Evolutionary conservation across 805 yeast genomes (phyloP), one percentile per base, ranked within the genome.

Genomic region (Yarrowia yakushimensis): DNA sequence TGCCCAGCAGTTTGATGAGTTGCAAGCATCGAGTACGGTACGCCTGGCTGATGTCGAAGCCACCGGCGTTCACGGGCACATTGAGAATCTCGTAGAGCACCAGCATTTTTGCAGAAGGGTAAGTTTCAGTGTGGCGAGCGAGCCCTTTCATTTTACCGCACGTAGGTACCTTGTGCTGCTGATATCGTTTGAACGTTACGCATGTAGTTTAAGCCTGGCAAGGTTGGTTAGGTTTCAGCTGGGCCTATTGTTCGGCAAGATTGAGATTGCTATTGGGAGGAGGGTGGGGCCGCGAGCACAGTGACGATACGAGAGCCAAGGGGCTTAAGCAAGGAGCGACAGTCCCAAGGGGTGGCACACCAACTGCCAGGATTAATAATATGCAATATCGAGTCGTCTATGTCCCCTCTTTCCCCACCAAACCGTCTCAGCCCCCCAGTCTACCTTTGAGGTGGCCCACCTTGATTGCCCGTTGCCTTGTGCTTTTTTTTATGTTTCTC

Each of bases 21-120:
- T 55, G 61, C n/a, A 55, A 18, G 22, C 61, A 39, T 13, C 48
- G 37, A 1, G 61, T 55, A 15, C 61, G 61, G 28, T 55, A 55
- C 25, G 61, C 61, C 61, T 55, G 61, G 46, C 48, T 41, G 48
- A 55, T 55, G 27, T 39, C 61, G 48, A 41, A 55, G 22, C 48
- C 61, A 25, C 48, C 46, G 30, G 61, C 61, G 23, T 41, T 55
- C 15, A 55, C 46, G 1, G 48, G 46, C 30, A 55, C 48, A 22
- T 55, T 55, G 48, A 55, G 48, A n/a, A 55, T 41, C 48, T 55
- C 48, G 48, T 39, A 39, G 28, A 55, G 48, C 30, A 39, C 34
- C 4, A 55, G 48, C 61, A 55, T 55, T 37, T 55, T 52, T n/a
- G 31, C 25, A n/a, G 59, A 9, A 11, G 23, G 22, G 39, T 48